Evolutionary conservation across 768 basidiomycete genomes (phyloP), one percentile per base, ranked within the genome.

Genomic region (Russula foetens): DNA sequence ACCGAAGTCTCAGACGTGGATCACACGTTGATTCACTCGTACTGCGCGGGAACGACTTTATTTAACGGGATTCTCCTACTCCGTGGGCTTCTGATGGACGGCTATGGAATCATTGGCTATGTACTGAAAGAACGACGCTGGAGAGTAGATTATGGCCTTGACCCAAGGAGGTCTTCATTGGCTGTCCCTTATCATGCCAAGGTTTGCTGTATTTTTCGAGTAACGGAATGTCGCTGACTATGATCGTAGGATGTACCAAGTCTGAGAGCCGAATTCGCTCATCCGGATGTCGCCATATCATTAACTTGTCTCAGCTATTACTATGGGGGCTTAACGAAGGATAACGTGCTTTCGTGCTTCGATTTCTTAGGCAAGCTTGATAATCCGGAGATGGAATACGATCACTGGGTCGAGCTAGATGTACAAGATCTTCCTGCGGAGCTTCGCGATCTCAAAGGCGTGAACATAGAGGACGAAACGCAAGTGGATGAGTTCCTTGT

Each of bases 61-160:
- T 79, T 76, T 76, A 70, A 67, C 23, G 62, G 65, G 23, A 52
- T 82, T 21, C 70, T 81, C 1, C 69, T 81, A 1, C 69, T 77
- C 8, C 75, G 79, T 0, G 81, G 81, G 4, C 67, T 82, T 1
- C 57, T 82, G 35, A 75, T 71, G 0, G 69, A 71, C 2, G 43
- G 54, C 7, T n/a, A 38, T 21, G 77, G 75, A 0, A 73, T 82
- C 11, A 67, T 82, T 4, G 33, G 67, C 2, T 74, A 75, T 51
- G 67, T 69, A 1, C 66, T 82, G 0, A 68, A 66, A 38, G 70
- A 74, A 35, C 71, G 71, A 47, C 73, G 79, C 8, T 82, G 79
- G 78, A 68, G 80, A 26, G 81, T 82, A 0, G 76, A 82, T 48
- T 82, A 79, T 61, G 81, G 81, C 1, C 72, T 80, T 7, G 76